A percentile compares a stretch with the other conserved stretches of the same genome.
phyloP scores from a whole-genome alignment of 2,329 filamentous ascomycete species.

The Pseudogymnoascus destructans region DNA sequence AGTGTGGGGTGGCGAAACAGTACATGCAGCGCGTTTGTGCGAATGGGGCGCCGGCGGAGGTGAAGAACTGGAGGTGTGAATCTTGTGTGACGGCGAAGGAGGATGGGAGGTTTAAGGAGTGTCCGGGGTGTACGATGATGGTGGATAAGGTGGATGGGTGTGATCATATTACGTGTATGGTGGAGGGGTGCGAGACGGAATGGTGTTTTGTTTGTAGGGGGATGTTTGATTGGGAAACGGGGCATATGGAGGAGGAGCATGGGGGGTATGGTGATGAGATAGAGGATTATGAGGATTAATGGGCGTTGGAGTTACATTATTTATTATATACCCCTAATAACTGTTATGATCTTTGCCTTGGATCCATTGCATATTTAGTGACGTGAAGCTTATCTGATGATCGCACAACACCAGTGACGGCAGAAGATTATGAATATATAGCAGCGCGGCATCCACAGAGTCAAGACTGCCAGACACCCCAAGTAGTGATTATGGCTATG shows the following conservation, averaged over 20 bases:
- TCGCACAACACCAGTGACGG: background rate
- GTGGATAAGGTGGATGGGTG: background rate
- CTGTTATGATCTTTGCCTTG: background rate
- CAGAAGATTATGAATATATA: too few relatives aligned
- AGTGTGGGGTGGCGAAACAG: constrained; percentile 15
- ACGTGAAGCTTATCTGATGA: background rate
- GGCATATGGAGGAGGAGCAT: constrained; percentile 28
- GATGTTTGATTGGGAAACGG: constrained; percentile 14
- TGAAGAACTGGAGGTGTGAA: background rate
- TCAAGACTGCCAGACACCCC: background rate
- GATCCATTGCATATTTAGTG: background rate
- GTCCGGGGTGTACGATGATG: background rate
- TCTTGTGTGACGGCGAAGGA: background rate
- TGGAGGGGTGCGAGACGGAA: constrained; percentile 24
- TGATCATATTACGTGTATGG: constrained; percentile 28
- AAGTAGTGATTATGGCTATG: too few relatives aligned
- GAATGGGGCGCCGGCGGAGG: background rate
- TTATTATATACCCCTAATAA: background rate
- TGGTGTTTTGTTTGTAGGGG: constrained; percentile 32
- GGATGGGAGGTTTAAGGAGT: background rate
- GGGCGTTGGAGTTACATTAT: background rate
- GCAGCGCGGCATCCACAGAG: background rate
- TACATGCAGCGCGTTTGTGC: background rate
- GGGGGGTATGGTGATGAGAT: constrained; percentile 17
- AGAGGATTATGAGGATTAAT: background rate